Evolutionary conservation across 2,329 filamentous ascomycete species (phyloP).

Genomic region (Trichoderma sp.): DNA sequence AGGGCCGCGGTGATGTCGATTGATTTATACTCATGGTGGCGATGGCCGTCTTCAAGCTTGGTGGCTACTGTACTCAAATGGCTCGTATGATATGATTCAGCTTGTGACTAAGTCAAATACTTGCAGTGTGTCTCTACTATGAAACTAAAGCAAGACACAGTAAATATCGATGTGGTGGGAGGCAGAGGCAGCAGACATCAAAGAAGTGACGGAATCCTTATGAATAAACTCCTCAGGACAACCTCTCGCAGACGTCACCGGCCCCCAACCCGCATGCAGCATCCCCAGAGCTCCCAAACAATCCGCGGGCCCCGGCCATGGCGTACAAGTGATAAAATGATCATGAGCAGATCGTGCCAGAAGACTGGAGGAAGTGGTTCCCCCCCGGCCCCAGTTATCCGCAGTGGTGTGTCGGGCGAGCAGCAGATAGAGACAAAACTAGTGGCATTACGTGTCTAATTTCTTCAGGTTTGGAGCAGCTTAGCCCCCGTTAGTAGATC

Average conservation of each 20-base stretch:
- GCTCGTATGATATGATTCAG: not conserved
- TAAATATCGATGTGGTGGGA: too few species aligned
- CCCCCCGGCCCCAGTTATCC: not conserved
- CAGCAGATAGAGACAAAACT: not conserved
- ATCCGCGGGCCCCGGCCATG: not conserved
- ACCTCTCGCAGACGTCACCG: not conserved
- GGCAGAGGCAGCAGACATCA: not conserved
- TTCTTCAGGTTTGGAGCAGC: not conserved
- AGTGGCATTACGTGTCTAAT: not conserved
- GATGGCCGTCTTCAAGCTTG: not conserved
- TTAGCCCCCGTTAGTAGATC: not conserved
- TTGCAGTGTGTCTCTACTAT: not conserved
- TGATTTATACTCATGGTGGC: constrained; percentile 16
- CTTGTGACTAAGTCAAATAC: too few species aligned
- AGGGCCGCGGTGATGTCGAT: constrained; percentile 46
- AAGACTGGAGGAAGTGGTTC: not conserved
- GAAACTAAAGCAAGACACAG: not conserved
- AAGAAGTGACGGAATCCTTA: not conserved
- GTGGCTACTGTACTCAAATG: not conserved
- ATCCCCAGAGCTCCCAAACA: not conserved
- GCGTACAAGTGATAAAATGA: not conserved
- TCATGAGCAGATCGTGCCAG: not conserved
- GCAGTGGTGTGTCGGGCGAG: not conserved
- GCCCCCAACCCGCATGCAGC: not conserved
- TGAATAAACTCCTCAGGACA: not conserved